Base-by-base conservation (phyloP, 2,329 filamentous ascomycete species). In the Cytospora mali region DNA sequence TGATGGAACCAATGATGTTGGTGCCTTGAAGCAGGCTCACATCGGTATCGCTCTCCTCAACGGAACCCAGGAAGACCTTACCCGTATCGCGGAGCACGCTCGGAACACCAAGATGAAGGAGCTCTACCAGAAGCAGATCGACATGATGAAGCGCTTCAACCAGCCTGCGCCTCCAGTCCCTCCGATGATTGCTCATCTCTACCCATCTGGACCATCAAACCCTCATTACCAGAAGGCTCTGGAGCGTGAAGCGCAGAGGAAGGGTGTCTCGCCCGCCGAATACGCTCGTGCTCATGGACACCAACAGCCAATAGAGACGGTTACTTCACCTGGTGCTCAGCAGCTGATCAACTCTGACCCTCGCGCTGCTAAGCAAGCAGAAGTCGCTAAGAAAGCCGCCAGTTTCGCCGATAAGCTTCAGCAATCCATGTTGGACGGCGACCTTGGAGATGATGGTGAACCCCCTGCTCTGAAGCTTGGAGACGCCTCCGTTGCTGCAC, bases 41-140 rank as follows among this genome's bases (percentile, higher is more conserved):
- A 93, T 99, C 67, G 95, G 95, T 77, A 91, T 99, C 66, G 95
- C 95, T 25, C 87, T 99, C 55, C 86, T 99, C 69, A 99, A 99
- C 76, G 95, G 95, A 66, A 96, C 93, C 1, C 89, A 88, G 68
- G 91, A 98, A 25, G 95, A 98, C 74, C 84, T 99, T 59, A 89
- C 88, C 62, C 93, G 89, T 74, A 99, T 99, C 70, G 89, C 91
- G 28, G 95, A 98, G 73, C 93, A 99, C 76, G 89, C 90, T 71
- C 90, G 95, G 69, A 96, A 93, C 75, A 96, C 90, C 48, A 96
- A 93, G 83, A 96, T 99, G 91, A 98, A 97, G 83, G 93, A 97
- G 68, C 86, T 99, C 67, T 99, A 99, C 75, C 92, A 98, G 80
- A 98, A 99, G 82, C 95, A 99, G 75, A 85, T 90, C 62, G 81